Conservation (phyloP, 768 basidiomycete species). For the Tulasnella sp. region DNA sequence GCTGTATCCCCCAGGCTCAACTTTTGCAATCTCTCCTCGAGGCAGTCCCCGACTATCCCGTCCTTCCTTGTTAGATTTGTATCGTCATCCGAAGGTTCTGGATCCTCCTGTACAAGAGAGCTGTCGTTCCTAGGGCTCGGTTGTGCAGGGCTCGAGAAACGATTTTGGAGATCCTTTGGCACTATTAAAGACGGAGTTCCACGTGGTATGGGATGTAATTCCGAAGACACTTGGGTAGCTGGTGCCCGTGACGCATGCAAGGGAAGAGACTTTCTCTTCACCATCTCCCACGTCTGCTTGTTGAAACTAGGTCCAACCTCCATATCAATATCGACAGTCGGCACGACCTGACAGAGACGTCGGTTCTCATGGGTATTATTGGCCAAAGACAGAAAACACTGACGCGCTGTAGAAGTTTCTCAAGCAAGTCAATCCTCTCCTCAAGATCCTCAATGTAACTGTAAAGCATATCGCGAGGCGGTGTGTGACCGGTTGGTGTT, state of each 20-base stretch:
- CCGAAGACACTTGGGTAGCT: background rate
- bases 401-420: conserved; percentile 38
- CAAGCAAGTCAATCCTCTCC: conserved; percentile 40
- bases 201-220: background rate
- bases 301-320: conserved; percentile 14
- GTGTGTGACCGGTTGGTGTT: background rate
- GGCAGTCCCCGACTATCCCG: no score
- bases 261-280: conserved; percentile 23
- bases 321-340: conserved; percentile 24
- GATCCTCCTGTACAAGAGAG: background rate
- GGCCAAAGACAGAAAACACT: conserved; percentile 15
- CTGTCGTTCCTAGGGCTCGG: background rate
- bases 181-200: background rate
- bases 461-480: conserved; percentile 17
- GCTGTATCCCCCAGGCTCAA: no score
- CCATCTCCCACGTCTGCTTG: conserved; percentile 7
- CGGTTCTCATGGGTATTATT: conserved; percentile 20
- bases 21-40: no score
- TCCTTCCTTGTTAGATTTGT: background rate
- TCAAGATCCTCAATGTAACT: conserved; percentile 46
- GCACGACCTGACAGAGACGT: conserved; percentile 25
- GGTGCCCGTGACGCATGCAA: background rate
- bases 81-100: background rate
- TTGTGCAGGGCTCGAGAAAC: background rate
- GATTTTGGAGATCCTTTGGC: background rate